Percentiles rank a stretch among this genome's conserved stretches.
Evolutionary conservation across 2,329 filamentous ascomycete species (phyloP).

Genomic region (Passalora sequoiae): DNA sequence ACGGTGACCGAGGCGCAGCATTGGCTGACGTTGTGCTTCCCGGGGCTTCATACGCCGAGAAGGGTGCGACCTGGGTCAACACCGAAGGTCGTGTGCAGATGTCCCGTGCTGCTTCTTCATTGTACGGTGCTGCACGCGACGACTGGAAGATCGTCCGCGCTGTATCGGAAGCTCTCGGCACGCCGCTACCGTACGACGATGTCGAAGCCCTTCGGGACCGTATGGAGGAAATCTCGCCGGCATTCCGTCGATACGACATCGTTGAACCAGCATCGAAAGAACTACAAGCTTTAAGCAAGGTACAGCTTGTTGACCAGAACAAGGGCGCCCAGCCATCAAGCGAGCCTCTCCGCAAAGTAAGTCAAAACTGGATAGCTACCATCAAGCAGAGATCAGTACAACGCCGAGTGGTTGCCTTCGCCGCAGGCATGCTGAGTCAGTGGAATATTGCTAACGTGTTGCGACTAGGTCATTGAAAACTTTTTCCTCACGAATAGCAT

Average conservation of each 20-base stretch:
- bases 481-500: conserved; percentile 99
- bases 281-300: conserved; percentile 72
- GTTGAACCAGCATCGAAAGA: conserved; percentile 63
- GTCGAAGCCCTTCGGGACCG: conserved; percentile 82
- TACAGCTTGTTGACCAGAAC: conserved; percentile 94
- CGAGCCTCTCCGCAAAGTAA: conserved; percentile 71
- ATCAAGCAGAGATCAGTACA: too few species aligned
- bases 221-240: conserved; percentile 91
- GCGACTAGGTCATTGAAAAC: conserved; percentile 87
- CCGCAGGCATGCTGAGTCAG: too few species aligned
- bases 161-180: conserved; percentile 81
- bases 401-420: too few species aligned
- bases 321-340: conserved; percentile 73
- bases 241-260: conserved; percentile 82
- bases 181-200: conserved; percentile 86
- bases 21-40: conserved; percentile 91
- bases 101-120: conserved; percentile 79
- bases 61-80: conserved; percentile 93
- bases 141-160: conserved; percentile 99
- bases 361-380: too few species aligned
- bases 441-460: too few species aligned
- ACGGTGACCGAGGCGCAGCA: conserved; percentile 89
- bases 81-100: conserved; percentile 95
- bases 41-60: conserved; percentile 94
- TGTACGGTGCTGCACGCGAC: conserved; percentile 83